Base-by-base conservation (phyloP, 768 basidiomycete genomes). In the Cantharellus cinnabarinus region DNA sequence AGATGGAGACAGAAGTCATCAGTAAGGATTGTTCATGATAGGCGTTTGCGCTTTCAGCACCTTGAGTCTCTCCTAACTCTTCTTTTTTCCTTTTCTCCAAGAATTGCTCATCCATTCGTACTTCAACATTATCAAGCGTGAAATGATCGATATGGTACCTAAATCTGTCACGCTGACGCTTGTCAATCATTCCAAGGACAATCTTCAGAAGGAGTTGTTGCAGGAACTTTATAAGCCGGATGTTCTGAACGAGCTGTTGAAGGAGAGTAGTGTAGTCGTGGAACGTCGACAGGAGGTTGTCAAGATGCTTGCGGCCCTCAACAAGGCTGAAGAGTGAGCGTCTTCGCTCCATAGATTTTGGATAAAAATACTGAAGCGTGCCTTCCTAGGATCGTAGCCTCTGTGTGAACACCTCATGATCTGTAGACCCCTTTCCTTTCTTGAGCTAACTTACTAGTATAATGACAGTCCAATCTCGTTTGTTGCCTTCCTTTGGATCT, bases 121-220 rank as follows among this genome's bases (percentile, higher is more conserved):
- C 72, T 97, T 88, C 78, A 91, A 95, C 73, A 91, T 97, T 63
- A 90, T 97, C 60, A 98, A 99, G 74, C 85, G 93, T 61, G 94
- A 97, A 71, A 90, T 98, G 86, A 98, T 98, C 66, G 94, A 98
- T 71, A 94, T 95, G 89, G 87, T 99, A 20, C 94, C 94, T 5
- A 99, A 99, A 71, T 88, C 89, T n/a, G 89, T 95, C 68, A 81
- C 86, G 4, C 73, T 86, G 63, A 97, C 89, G 15, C 80, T 98
- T 40, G 93, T 99, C 56, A 85, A 81, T 67, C 82, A 82, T 70
- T 83, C 91, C 61, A 95, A 95, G 72, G 94, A 98, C 72, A 81
- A 87, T 69, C 74, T 99, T 60, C 95, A 99, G 73, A 79, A 83
- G 61, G 93, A 95, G 70, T 77, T 99, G 42, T 72, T 99, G 58